Conservation (phyloP, 495 filamentous ascomycete genomes). For the Neurospora sp. region DNA sequence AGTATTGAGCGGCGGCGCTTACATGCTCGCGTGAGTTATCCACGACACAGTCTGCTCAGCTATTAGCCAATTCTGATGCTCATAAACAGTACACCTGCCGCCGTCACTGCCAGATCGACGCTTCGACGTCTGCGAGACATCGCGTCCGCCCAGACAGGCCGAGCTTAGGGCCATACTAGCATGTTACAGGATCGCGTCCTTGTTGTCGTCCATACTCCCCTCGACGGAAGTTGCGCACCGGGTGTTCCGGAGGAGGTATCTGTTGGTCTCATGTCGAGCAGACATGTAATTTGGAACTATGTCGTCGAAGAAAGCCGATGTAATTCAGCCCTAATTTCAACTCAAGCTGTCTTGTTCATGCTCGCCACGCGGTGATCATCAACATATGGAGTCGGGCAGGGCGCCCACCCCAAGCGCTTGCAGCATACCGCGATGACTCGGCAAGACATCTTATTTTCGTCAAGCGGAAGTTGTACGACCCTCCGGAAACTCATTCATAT, state of each 20-base stretch:
- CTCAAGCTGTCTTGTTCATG: not conserved
- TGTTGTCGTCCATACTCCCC: not conserved
- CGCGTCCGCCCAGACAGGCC: slow-evolving; percentile 16
- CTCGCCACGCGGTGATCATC: not conserved
- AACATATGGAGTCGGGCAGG: not conserved
- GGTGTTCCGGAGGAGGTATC: not conserved
- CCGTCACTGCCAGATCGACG: slow-evolving; percentile 80
- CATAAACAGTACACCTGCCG: slow-evolving; percentile 64
- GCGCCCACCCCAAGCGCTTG: not conserved
- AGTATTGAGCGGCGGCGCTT: slow-evolving; percentile 83
- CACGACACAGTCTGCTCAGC: slow-evolving; percentile 2
- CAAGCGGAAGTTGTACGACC: not conserved
- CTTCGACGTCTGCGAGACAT: slow-evolving; percentile 89
- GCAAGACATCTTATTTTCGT: not conserved
- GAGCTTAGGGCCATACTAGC: not conserved
- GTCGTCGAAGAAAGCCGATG: not conserved
- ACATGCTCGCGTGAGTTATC: slow-evolving; percentile 74
- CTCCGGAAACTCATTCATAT: not conserved
- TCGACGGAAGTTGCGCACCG: not conserved
- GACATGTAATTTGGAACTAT: not conserved
- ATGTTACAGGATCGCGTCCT: not conserved
- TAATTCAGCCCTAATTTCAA: not conserved
- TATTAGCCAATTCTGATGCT: not conserved
- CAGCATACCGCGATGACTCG: not conserved
- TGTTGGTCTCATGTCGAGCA: not conserved